Base-by-base conservation (phyloP, 257 asterid genomes). In the Plantago major region DNA sequence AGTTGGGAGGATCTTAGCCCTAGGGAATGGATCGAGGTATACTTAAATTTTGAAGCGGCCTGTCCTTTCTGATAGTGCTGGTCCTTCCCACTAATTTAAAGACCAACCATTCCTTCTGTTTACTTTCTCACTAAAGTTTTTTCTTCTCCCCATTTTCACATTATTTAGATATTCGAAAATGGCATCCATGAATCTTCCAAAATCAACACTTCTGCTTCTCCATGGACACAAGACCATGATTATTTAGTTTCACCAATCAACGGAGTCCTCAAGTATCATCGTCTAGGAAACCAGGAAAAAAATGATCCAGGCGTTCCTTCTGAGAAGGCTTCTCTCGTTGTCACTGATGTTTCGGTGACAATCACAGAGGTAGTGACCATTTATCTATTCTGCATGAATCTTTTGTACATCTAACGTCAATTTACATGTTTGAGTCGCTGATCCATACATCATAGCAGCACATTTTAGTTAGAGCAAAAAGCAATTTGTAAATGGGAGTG, bases 1-100 rank as follows among this genome's bases (percentile, higher is more conserved):
- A 80, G 74, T 71, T 93, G 97, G 99, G 99, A 93, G 81, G 95
- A 89, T 74, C 91, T 93, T 73, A 78, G 72, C 76, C 99, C 99
- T 59, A 74, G 78, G 67, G 96, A 93, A 62, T 93, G 99, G 99
- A 76, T 89, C 65, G 96, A 89, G 96, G 99, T 89, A 81, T 59
- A 52, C 69, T 63, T 63, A 38, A 58, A 49, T 42, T 58, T 55
- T 65, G 67, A 49, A 48, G 67, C 71, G 66, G 63, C 22, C 56
- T 53, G 17, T 57, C 51, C 37, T 56, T 15, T 61, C 46, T 30
- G 37, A 30, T 56, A 53, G 2, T 26, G 59, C 66, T 48, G 28
- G 52, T 54, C 42, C 18, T 55, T 3, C 58, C 55, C 51, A 8
- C 58, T 47, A 18, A 51, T 62, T 40, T 44, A 30, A 33, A 57